phyloP scores from a whole-genome alignment of 1,284 basidiomycete genomes.

The Ganoderma meredithae region DNA sequence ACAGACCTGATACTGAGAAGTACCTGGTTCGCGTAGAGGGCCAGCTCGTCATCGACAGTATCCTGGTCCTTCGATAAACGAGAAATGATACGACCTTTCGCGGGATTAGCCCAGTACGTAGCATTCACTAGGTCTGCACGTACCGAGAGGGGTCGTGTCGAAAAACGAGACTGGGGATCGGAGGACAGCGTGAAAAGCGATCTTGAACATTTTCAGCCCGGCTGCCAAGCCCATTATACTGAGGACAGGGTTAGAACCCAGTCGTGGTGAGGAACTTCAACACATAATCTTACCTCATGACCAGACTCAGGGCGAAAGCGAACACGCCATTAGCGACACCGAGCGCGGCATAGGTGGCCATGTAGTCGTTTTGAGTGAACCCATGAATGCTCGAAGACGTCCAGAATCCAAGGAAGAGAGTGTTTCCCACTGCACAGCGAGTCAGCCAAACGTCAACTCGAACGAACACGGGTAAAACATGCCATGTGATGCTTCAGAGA shows the following conservation, averaged over 20 bases:
- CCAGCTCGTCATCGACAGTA: slow-evolving; percentile 60
- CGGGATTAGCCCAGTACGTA: slow-evolving; percentile 26
- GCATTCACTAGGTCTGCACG: neutral
- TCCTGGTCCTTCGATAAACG: slow-evolving; percentile 72
- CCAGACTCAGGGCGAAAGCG: slow-evolving; percentile 60
- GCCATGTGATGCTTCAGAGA: slow-evolving; percentile 44
- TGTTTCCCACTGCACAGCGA: slow-evolving; percentile 43
- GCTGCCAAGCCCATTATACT: slow-evolving; percentile 68
- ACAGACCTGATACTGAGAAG: slow-evolving; percentile 49
- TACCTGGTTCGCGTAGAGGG: slow-evolving; percentile 47
- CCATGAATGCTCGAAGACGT: slow-evolving; percentile 48
- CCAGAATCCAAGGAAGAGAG: slow-evolving; percentile 51
- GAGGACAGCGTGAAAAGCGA: slow-evolving; percentile 62
- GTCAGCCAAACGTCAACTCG: neutral
- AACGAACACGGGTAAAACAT: neutral
- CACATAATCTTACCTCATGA: slow-evolving; percentile 53
- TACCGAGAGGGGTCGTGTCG: slow-evolving; percentile 84
- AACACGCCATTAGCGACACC: slow-evolving; percentile 64
- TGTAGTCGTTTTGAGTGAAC: slow-evolving; percentile 66
- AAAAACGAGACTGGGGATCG: slow-evolving; percentile 80
- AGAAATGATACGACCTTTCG: slow-evolving; percentile 60
- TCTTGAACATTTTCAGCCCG: slow-evolving; percentile 67
- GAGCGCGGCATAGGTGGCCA: slow-evolving; percentile 71
- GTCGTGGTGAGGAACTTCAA: neutral
- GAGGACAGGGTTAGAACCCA: slow-evolving; percentile 5